Percentiles rank a stretch among this genome's conserved stretches.
Evolutionary conservation across 352 stramenopile species (phyloP).

Genomic region (Phytophthora niederhauseri): DNA sequence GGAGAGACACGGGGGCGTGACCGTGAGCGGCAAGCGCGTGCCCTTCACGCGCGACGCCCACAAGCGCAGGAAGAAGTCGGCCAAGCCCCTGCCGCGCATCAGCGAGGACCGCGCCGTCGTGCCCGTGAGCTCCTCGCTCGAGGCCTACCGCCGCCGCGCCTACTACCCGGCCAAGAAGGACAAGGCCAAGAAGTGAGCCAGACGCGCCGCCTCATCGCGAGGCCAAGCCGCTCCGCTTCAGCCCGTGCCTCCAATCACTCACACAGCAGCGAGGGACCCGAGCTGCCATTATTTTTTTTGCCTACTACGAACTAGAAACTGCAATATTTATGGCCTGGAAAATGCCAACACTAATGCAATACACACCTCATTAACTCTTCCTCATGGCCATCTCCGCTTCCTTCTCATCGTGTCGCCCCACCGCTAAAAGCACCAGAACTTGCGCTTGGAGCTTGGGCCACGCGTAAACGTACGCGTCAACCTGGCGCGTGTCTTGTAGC

Average conservation of each 20-base stretch:
- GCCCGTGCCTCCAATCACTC: background rate
- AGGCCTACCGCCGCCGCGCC: constrained; percentile 46
- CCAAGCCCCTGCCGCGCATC: constrained; percentile 35
- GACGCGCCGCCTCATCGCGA: constrained; percentile 7
- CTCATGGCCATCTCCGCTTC: background rate
- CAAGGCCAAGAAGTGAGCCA: constrained; percentile 35
- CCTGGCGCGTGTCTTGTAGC: background rate
- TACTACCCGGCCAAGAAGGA: constrained; percentile 47
- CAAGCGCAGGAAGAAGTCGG: constrained; percentile 25
- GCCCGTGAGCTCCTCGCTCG: constrained; percentile 30
- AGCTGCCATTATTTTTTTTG: constrained; percentile 13
- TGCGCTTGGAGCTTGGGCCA: background rate
- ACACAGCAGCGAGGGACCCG: background rate
- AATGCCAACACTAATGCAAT: constrained; percentile 30
- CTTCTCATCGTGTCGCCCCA: background rate
- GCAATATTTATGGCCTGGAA: constrained; percentile 33
- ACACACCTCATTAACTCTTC: constrained; percentile 6
- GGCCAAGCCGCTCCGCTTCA: background rate
- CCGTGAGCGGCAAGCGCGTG: constrained; percentile 44
- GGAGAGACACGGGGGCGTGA: constrained; percentile 40
- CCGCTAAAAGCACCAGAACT: background rate
- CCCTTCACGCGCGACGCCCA: constrained; percentile 48
- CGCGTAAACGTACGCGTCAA: background rate
- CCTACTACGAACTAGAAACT: constrained; percentile 26
- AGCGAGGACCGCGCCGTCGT: constrained; percentile 33